phyloP scores from a whole-genome alignment of 768 basidiomycete species.

The Kondoa malvinella region DNA sequence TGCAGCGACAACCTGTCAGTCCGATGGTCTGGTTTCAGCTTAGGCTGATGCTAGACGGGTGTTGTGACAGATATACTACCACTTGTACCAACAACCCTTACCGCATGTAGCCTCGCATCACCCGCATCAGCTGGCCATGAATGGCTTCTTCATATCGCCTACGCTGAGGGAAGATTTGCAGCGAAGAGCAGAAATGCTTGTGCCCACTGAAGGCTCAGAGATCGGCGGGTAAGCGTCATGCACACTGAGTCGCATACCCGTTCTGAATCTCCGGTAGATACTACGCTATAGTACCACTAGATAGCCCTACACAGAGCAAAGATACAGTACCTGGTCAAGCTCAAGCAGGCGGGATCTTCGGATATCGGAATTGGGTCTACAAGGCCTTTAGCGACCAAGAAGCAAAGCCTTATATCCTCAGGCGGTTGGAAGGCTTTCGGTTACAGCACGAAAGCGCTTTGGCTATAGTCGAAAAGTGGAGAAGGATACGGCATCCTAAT shows the following conservation, averaged over 20 bases:
- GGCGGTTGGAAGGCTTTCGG: constrained; percentile 78
- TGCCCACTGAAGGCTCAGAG: constrained; percentile 40
- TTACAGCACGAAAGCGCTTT: constrained; percentile 69
- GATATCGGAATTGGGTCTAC: constrained; percentile 69
- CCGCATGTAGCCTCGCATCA: constrained; percentile 43
- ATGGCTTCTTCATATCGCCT: constrained; percentile 70
- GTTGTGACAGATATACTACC: constrained; percentile 59
- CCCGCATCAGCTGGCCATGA: constrained; percentile 33
- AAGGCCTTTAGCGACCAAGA: constrained; percentile 60
- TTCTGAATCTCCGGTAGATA: no score
- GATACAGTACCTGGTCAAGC: constrained; percentile 37
- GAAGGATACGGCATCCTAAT: constrained; percentile 62
- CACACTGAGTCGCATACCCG: neutral
- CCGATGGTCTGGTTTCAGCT: neutral
- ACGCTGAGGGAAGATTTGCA: constrained; percentile 47
- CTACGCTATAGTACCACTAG: neutral
- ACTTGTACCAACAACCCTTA: constrained; percentile 61
- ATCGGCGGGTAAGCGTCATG: constrained; percentile 62
- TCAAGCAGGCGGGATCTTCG: constrained; percentile 57
- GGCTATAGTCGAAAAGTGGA: constrained; percentile 66
- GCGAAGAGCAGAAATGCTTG: constrained; percentile 37
- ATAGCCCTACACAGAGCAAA: neutral
- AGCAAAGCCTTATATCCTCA: constrained; percentile 56
- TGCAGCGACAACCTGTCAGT: neutral
- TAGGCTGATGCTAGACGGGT: neutral